Evolutionary conservation across 2,329 filamentous ascomycete genomes (phyloP).

Genomic region (Nannizzia gypsea): DNA sequence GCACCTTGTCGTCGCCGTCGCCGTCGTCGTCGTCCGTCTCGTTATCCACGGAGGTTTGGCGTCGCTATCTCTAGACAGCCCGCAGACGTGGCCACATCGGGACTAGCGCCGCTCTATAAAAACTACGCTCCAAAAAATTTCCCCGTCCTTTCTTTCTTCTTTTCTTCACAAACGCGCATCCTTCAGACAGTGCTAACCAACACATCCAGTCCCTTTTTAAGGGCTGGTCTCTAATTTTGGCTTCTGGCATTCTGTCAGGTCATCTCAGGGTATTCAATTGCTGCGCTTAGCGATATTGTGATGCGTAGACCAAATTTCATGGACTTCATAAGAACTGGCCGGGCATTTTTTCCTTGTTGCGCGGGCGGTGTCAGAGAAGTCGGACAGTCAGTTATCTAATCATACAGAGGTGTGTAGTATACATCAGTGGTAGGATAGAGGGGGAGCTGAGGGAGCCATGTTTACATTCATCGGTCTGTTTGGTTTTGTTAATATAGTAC

Average conservation of each 20-base stretch:
- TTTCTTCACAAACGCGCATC: slow-evolving; percentile 50
- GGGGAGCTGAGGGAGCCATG: neutral
- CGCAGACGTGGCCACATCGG: slow-evolving; percentile 7
- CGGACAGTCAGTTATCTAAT: slow-evolving; percentile 45
- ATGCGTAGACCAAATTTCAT: slow-evolving; percentile 44
- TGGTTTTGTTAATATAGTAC: slow-evolving; percentile 6
- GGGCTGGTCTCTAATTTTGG: slow-evolving; percentile 37
- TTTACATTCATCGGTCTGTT: neutral
- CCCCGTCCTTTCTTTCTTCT: slow-evolving; percentile 20
- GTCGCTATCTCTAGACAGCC: slow-evolving; percentile 2
- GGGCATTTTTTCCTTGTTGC: slow-evolving; percentile 49
- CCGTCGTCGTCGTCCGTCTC: neutral
- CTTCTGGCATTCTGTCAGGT: slow-evolving; percentile 56
- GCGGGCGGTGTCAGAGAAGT: slow-evolving; percentile 76
- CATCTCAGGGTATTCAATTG: slow-evolving; percentile 47
- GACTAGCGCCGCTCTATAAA: slow-evolving; percentile 10
- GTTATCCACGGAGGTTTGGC: neutral
- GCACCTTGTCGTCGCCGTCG: neutral
- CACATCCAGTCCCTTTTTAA: slow-evolving; percentile 21
- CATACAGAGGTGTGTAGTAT: neutral
- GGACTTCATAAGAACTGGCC: slow-evolving; percentile 64
- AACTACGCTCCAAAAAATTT: slow-evolving; percentile 15
- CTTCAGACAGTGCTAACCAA: slow-evolving; percentile 81
- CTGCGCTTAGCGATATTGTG: slow-evolving; percentile 51
- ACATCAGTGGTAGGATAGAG: neutral